Evolutionary conservation across 2,329 filamentous ascomycete genomes (phyloP).

Genomic region (Trichoderma pleuroti): DNA sequence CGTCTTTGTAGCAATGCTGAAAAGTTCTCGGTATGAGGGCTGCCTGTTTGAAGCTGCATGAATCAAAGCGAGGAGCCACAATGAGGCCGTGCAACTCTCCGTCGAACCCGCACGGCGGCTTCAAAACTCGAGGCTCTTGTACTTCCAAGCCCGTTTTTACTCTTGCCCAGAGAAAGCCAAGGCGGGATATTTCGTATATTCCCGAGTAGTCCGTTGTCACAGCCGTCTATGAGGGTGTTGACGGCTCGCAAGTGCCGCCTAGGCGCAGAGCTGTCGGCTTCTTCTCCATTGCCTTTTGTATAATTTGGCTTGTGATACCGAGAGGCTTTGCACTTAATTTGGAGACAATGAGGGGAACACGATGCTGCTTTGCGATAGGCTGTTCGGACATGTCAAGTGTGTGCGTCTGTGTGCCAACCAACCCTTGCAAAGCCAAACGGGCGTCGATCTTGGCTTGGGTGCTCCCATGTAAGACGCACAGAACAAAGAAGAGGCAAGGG

Average conservation of each 20-base stretch:
- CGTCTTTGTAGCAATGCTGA: background rate
- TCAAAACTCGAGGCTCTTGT: background rate
- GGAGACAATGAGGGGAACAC: background rate
- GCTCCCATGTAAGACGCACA: background rate
- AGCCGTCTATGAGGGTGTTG: background rate
- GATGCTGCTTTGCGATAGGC: background rate
- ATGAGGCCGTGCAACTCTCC: slow-evolving; percentile 8
- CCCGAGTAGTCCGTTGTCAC: background rate
- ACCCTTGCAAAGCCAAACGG: background rate
- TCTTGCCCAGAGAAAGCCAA: background rate
- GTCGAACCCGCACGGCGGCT: background rate
- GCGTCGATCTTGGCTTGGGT: background rate
- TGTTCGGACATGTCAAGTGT: background rate
- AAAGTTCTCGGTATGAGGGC: background rate
- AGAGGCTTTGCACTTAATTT: background rate
- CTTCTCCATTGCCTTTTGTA: background rate
- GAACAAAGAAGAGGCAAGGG: background rate
- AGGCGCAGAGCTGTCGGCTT: background rate
- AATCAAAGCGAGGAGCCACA: slow-evolving; percentile 1
- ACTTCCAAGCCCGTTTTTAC: background rate
- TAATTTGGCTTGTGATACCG: slow-evolving; percentile 19
- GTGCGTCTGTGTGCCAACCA: background rate
- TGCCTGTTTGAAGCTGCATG: background rate
- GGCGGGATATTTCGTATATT: background rate
- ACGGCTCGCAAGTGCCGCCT: slow-evolving; percentile 5